A percentile compares a stretch with the other conserved stretches of the same genome.
phyloP scores from a whole-genome alignment of 108 stramenopile genomes.

The Cyclotella choctawhatcheeana region DNA sequence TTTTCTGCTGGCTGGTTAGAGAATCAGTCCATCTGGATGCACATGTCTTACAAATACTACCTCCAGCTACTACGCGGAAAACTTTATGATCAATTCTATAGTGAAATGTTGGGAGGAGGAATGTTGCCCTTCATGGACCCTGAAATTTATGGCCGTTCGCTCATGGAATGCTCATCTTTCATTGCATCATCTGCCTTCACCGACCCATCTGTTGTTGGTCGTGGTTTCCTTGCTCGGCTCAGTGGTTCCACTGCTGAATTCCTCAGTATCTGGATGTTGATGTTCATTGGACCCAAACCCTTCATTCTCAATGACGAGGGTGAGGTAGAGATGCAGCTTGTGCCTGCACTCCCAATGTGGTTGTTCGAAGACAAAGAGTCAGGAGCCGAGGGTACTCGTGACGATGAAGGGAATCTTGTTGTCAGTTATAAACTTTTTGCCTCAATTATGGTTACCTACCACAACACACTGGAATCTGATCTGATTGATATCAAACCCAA shows the following conservation, averaged over 20 bases:
- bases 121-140: slow-evolving; percentile 96
- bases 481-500: slow-evolving; percentile 78
- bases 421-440: slow-evolving; percentile 93
- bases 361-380: slow-evolving; percentile 81
- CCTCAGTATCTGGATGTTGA: slow-evolving; percentile 92
- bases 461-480: slow-evolving; percentile 83
- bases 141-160: slow-evolving; percentile 88
- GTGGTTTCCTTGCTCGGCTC: slow-evolving; percentile 92
- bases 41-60: slow-evolving; percentile 98
- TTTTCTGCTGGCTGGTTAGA: slow-evolving; percentile 97
- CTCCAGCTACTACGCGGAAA: slow-evolving; percentile 93
- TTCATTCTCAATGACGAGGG: slow-evolving; percentile 77
- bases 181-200: slow-evolving; percentile 93
- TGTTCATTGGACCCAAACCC: slow-evolving; percentile 89
- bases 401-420: slow-evolving; percentile 79
- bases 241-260: slow-evolving; percentile 97
- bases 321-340: slow-evolving; percentile 79
- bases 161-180: slow-evolving; percentile 94
- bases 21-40: slow-evolving; percentile 96
- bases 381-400: slow-evolving; percentile 54
- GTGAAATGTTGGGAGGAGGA: slow-evolving; percentile 82
- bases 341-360: slow-evolving; percentile 91
- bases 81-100: slow-evolving; percentile 92
- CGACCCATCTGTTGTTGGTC: slow-evolving; percentile 82
- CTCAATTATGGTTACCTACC: slow-evolving; percentile 87